Evolutionary conservation across 2,329 filamentous ascomycete genomes (phyloP).

Genomic region (Clarireedia hainanense): DNA sequence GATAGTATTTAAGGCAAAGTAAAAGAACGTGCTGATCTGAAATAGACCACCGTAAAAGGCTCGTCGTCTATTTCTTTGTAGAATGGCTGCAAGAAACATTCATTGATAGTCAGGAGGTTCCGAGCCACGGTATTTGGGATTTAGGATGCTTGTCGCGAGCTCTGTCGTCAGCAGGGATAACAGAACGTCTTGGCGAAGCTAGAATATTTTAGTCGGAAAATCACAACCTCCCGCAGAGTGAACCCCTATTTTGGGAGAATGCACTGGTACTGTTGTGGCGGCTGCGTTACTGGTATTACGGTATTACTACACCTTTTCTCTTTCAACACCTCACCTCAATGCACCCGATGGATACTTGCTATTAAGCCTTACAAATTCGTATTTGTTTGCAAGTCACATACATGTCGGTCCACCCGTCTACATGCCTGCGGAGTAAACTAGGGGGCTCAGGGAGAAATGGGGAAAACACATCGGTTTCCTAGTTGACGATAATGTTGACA

Average conservation of each 20-base stretch:
- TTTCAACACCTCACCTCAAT: too few species aligned
- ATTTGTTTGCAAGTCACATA: too few species aligned
- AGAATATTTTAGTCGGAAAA: slow-evolving; percentile 6
- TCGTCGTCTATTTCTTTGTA: slow-evolving; percentile 6
- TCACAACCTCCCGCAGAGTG: neutral
- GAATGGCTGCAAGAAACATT: slow-evolving; percentile 9
- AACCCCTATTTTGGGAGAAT: slow-evolving; percentile 5
- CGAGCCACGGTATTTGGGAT: slow-evolving; percentile 8
- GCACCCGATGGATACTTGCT: neutral
- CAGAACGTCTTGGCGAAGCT: slow-evolving; percentile 3
- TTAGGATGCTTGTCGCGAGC: slow-evolving; percentile 9
- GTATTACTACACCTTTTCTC: too few species aligned
- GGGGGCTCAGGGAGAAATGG: neutral
- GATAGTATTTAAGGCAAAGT: slow-evolving; percentile 2
- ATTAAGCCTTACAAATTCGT: too few species aligned
- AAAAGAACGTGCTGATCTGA: slow-evolving; percentile 4
- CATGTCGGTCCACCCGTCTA: too few species aligned
- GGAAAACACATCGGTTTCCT: neutral
- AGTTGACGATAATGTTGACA: neutral
- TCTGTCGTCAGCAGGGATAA: slow-evolving; percentile 6
- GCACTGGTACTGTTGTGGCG: neutral
- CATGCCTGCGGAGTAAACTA: neutral
- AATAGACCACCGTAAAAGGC: slow-evolving; percentile 10
- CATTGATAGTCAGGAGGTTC: slow-evolving; percentile 7
- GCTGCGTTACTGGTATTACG: neutral